Evolutionary conservation across 192 early-diverging fungal genomes (phyloP), one percentile per base, ranked within the genome.

Genomic region (Geranomyces michiganensis): DNA sequence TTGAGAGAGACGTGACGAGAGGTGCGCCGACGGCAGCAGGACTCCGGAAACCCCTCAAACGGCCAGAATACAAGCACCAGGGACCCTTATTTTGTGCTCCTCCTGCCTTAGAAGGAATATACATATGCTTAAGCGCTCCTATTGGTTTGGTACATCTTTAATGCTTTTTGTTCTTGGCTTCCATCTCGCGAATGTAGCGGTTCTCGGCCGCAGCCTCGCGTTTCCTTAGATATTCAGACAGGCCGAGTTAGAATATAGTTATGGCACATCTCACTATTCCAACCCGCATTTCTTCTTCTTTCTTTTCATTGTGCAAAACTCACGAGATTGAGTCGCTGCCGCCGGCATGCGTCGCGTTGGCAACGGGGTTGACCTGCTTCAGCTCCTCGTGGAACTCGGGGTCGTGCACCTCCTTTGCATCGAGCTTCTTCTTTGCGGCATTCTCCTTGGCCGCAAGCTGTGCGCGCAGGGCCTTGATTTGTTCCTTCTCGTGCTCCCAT

Each of bases 161-260:
- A 17, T 53, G 51, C 51, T 53, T 53, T 3, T 17, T 2, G n/a
- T 15, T 53, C 58, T 60, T 32, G 27, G 58, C 58, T 59, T 74
- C 72, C 21, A 62, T 53, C 48, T 74, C 65, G 56, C 59, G 72
- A 45, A 74, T 68, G 66, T 74, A 74, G 3, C 66, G 31, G 45
- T 68, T 56, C 58, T 74, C 72, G 33, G 56, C 56, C 19, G 72
- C 72, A 61, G 65, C 43, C 33, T 74, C 72, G 13, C 72, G 32
- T 41, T 68, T 67, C 63, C 71, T 73, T 3, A 41, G 36, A 10
- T 3, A 41, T 41, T 41, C 36, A 41, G 36, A 41, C n/a, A n/a
- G n/a, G n/a, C n/a, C n/a, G n/a, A n/a, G n/a, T n/a, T n/a, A n/a
- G n/a, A n/a, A n/a, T n/a, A n/a, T n/a, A n/a, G n/a, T n/a, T 47